Conservation (phyloP, 1,139 yeast genomes). For the Yamadazyma aaseri region DNA sequence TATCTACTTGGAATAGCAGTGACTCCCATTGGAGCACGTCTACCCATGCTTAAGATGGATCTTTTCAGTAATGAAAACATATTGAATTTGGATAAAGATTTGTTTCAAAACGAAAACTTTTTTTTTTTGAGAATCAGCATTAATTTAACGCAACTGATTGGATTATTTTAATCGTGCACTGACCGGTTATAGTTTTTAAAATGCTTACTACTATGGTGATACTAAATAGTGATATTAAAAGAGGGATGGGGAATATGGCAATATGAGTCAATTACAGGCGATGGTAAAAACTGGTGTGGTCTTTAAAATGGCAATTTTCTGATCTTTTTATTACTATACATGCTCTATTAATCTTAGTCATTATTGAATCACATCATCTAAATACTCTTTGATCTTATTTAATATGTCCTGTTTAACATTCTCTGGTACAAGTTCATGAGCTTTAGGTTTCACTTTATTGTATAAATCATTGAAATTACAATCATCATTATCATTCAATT, state of each 20-base stretch:
- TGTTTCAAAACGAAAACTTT: constrained; percentile 8
- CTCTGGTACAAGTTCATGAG: constrained; percentile 68
- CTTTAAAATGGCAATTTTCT: too few relatives aligned
- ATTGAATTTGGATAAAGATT: constrained; percentile 1
- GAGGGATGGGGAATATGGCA: too few relatives aligned
- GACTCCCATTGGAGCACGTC: constrained; percentile 13
- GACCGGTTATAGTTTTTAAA: neutral
- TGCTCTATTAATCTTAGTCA: too few relatives aligned
- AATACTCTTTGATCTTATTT: constrained; percentile 56
- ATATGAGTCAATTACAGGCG: too few relatives aligned
- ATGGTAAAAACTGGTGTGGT: too few relatives aligned
- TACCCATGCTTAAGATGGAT: constrained; percentile 9
- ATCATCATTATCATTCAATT: constrained; percentile 31
- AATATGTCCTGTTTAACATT: constrained; percentile 60
- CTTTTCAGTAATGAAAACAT: constrained; percentile 12
- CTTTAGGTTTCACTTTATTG: constrained; percentile 58
- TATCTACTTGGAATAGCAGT: constrained; percentile 19
- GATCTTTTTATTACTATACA: too few relatives aligned
- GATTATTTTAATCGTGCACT: constrained; percentile 4
- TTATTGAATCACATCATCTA: constrained; percentile 51
- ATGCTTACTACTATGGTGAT: neutral
- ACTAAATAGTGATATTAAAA: too few relatives aligned
- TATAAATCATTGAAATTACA: constrained; percentile 55
- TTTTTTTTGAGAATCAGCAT: constrained; percentile 17
- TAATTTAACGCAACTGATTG: constrained; percentile 17